phyloP scores from a whole-genome alignment of 139 green algal genomes.

The Mesotaenium endlicherianum region DNA sequence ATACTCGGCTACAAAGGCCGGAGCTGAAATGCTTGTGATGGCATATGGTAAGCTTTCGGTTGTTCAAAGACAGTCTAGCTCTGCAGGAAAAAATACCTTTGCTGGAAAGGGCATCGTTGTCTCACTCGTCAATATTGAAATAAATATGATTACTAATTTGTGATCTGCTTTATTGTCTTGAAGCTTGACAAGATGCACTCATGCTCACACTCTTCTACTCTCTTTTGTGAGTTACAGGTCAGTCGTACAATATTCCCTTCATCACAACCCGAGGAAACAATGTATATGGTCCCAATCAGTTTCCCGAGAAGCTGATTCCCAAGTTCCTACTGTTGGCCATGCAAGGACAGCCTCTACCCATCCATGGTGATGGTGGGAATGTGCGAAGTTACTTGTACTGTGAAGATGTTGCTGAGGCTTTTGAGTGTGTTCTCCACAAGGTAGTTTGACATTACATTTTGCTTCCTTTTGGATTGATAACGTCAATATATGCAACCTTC shows the following conservation, averaged over 20 bases:
- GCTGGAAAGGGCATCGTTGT: too few relatives aligned
- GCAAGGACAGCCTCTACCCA: constrained; percentile 65
- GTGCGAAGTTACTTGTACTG: constrained; percentile 70
- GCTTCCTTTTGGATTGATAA: not conserved
- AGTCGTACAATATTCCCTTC: constrained; percentile 69
- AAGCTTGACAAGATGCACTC: too few relatives aligned
- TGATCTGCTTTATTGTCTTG: too few relatives aligned
- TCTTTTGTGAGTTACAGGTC: too few relatives aligned
- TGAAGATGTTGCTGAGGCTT: constrained; percentile 78
- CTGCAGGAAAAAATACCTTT: too few relatives aligned
- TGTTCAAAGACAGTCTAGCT: too few relatives aligned
- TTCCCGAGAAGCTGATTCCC: constrained; percentile 66
- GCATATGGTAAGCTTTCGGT: too few relatives aligned
- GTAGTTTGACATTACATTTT: not conserved
- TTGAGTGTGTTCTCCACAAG: constrained; percentile 51
- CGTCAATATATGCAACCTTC: too few relatives aligned
- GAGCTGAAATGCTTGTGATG: constrained; percentile 95
- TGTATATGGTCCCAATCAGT: constrained; percentile 96
- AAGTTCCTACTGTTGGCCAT: constrained; percentile 61
- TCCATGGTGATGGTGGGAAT: constrained; percentile 65
- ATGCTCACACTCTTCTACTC: too few relatives aligned
- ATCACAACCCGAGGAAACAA: constrained; percentile 99
- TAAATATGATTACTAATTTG: too few relatives aligned
- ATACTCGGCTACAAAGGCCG: constrained; percentile 93
- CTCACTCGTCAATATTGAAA: too few relatives aligned